Percentiles rank a stretch among this genome's conserved stretches.
phyloP scores from a whole-genome alignment of 495 filamentous ascomycete species.

The Neurospora sp. region DNA sequence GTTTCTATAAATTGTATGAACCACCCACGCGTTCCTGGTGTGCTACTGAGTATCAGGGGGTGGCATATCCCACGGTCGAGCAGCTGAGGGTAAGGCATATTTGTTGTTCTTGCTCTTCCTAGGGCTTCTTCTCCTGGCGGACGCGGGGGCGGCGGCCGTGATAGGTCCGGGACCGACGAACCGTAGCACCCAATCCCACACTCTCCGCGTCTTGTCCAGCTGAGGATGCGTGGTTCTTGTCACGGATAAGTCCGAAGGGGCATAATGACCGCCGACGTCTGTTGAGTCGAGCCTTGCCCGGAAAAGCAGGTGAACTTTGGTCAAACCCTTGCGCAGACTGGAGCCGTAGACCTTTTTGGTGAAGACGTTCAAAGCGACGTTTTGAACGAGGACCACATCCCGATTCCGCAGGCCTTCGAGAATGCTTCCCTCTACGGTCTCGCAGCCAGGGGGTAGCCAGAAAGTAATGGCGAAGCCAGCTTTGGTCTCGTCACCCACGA shows the following conservation, averaged over 20 bases:
- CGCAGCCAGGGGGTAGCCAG: slow-evolving; percentile 48
- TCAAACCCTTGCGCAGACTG: slow-evolving; percentile 57
- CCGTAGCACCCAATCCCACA: slow-evolving; percentile 61
- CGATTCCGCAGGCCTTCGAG: slow-evolving; percentile 47
- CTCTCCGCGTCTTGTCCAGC: slow-evolving; percentile 52
- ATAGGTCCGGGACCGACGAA: slow-evolving; percentile 46
- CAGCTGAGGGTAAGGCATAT: neutral
- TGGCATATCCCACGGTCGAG: neutral
- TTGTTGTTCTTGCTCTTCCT: neutral
- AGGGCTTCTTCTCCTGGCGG: neutral
- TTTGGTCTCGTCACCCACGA: slow-evolving; percentile 79
- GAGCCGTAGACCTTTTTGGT: slow-evolving; percentile 67
- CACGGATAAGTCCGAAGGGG: slow-evolving; percentile 23
- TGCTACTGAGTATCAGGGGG: slow-evolving; percentile 12
- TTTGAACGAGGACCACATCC: slow-evolving; percentile 66
- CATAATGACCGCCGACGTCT: slow-evolving; percentile 35
- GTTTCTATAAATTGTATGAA: neutral
- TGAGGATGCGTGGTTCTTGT: slow-evolving; percentile 33
- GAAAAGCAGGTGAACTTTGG: slow-evolving; percentile 60
- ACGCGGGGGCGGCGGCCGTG: neutral
- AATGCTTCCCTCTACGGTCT: slow-evolving; percentile 24
- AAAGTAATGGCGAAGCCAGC: slow-evolving; percentile 76
- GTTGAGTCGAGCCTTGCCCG: slow-evolving; percentile 30
- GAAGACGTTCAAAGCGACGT: slow-evolving; percentile 67
- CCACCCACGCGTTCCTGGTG: neutral